A percentile compares a stretch with the other conserved stretches of the same genome.
Conservation (phyloP, 1,284 basidiomycete species). For the Ceratobasidium sp. region DNA sequence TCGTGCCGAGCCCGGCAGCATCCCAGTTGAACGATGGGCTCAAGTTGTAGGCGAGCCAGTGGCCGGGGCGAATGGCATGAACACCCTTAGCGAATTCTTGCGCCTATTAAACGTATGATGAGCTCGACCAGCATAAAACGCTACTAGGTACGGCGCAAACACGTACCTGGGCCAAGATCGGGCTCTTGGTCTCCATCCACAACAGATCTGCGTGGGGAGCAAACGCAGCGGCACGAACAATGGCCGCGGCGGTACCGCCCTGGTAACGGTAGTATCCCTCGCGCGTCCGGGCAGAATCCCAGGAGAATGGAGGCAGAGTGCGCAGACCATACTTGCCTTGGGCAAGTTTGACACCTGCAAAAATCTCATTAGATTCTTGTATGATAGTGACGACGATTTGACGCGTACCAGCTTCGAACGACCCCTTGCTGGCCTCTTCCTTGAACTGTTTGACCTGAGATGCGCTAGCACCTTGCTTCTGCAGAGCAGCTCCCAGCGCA, state of each 20-base stretch:
- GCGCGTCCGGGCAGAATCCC: conserved; percentile 93
- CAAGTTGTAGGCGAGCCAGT: conserved; percentile 96
- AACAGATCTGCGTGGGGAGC: conserved; percentile 93
- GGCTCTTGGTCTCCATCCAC: conserved; percentile 99
- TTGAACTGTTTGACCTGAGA: conserved; percentile 53
- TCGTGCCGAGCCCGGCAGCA: conserved; percentile 86
- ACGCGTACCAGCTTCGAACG: conserved; percentile 32
- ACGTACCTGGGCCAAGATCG: conserved; percentile 84
- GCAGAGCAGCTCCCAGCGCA: conserved; percentile 79
- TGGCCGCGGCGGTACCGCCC: conserved; percentile 94
- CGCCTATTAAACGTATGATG: conserved; percentile 59
- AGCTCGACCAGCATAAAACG: neutral
- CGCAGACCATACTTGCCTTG: conserved; percentile 79
- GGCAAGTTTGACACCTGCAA: conserved; percentile 30
- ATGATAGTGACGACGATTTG: neutral
- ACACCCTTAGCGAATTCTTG: conserved; percentile 93
- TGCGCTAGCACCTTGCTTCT: conserved; percentile 65
- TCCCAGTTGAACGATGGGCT: conserved; percentile 95
- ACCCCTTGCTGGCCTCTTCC: conserved; percentile 45
- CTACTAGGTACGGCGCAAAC: neutral
- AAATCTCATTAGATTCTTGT: neutral
- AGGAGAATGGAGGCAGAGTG: conserved; percentile 73
- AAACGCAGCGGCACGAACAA: conserved; percentile 93
- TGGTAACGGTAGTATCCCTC: conserved; percentile 98
- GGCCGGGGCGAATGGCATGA: conserved; percentile 81